Conservation (phyloP, 2,329 filamentous ascomycete genomes). For the Leptoxyphium fumago region DNA sequence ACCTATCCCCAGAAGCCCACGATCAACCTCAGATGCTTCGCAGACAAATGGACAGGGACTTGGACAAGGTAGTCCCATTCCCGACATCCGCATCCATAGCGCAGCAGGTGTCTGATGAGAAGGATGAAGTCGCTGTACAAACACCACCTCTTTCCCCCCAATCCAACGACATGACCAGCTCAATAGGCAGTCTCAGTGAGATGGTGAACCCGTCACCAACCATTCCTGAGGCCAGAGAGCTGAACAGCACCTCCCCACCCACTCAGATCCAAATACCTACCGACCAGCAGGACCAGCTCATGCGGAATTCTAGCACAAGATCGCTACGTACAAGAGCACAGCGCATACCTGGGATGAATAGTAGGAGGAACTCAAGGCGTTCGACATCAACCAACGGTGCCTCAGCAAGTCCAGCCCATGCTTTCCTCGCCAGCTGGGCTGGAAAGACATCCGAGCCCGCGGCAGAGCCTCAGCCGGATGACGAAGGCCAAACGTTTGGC, state of each 20-base stretch:
- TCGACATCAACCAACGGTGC: slow-evolving; percentile 13
- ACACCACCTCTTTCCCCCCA: slow-evolving; percentile 6
- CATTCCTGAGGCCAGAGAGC: slow-evolving; percentile 13
- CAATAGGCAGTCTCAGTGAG: slow-evolving; percentile 15
- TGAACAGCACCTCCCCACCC: slow-evolving; percentile 5
- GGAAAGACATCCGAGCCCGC: slow-evolving; percentile 9
- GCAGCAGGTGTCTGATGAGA: slow-evolving; percentile 11
- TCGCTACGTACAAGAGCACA: slow-evolving; percentile 6
- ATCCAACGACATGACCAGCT: slow-evolving; percentile 13
- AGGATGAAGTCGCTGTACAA: neutral
- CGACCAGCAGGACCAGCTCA: slow-evolving; percentile 12
- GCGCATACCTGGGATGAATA: neutral
- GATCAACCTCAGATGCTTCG: neutral
- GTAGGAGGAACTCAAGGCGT: slow-evolving; percentile 8
- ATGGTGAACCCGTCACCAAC: slow-evolving; percentile 17
- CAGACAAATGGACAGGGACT: neutral
- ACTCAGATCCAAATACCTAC: slow-evolving; percentile 11
- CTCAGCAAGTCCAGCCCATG: slow-evolving; percentile 18
- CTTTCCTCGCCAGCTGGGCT: slow-evolving; percentile 17
- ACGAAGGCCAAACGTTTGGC: slow-evolving; percentile 53
- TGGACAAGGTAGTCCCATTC: slow-evolving; percentile 7
- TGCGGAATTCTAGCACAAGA: slow-evolving; percentile 16
- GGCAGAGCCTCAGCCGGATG: slow-evolving; percentile 39
- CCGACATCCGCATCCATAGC: slow-evolving; percentile 20
- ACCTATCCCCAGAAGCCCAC: slow-evolving; percentile 7